Base-by-base conservation (phyloP, 257 asterid genomes). In the Solanum bukasovii region DNA sequence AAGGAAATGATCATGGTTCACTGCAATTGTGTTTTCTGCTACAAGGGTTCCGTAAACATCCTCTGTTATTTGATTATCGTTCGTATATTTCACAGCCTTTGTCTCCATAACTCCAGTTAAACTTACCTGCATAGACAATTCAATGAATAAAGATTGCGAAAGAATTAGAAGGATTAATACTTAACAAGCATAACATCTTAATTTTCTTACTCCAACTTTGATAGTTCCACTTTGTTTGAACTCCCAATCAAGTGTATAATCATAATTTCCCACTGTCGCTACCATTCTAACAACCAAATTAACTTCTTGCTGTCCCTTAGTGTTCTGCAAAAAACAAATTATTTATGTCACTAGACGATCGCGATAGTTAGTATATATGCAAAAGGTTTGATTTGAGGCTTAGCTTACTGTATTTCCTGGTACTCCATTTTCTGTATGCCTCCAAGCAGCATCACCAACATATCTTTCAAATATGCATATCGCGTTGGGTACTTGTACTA, bases 221-320 rank as follows among this genome's bases (percentile, higher is more conserved):
- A 94, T 90, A 46, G 93, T 88, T 29, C 96, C 98, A 89, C 94
- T 92, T 91, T 92, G 92, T 91, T 95, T 94, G 95, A 95, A 95
- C 88, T 92, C 96, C 98, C 98, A 95, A 74, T 94, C 98, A 72
- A 95, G 94, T 49, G 93, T 88, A 46, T 93, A 95, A 71, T 95
- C 98, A 89, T 94, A 94, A 87, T 93, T 95, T 73, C 98, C 98
- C 13, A 92, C 94, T 4, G 96, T 93, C 35, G 96, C 93, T 71
- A 95, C 94, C 98, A 95, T 93, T 87, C 98, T 92, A 2, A 92
- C 98, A 79, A 94, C 93, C 90, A 94, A 87, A 88, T 67, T 93
- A 20, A 90, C 88, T 88, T 94, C 98, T 35, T 91, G 86, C 74
- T 92, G 92, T 46, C 95, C 96, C 84, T 91, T 92, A 70, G 82